Conservation (phyloP, 2,329 filamentous ascomycete species). For the Fusarium begoniae region DNA sequence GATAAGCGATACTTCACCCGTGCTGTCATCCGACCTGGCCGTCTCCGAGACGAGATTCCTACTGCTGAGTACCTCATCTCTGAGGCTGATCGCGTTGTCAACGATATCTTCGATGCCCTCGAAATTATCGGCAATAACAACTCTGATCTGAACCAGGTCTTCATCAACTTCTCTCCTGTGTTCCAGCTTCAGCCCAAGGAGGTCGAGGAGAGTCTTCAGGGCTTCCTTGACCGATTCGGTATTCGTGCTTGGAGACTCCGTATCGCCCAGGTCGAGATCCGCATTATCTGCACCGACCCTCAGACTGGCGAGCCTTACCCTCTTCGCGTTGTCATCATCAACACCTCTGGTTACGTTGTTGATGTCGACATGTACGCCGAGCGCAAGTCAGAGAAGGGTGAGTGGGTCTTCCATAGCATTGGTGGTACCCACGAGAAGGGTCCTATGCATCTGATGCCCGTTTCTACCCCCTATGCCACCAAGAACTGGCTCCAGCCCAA, state of each 20-base stretch:
- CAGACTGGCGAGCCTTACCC: conserved; percentile 85
- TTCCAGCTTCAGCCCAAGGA: conserved; percentile 91
- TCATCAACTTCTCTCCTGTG: conserved; percentile 98
- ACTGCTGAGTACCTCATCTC: conserved; percentile 99
- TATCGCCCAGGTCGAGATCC: conserved; percentile 96
- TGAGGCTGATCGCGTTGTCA: conserved; percentile 95
- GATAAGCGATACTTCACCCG: conserved; percentile 99
- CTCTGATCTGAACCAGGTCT: conserved; percentile 99
- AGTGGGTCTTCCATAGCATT: conserved; percentile 99
- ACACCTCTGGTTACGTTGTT: conserved; percentile 97
- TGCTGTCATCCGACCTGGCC: conserved; percentile 91
- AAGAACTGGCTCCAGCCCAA: conserved; percentile 99
- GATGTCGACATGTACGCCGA: conserved; percentile 98
- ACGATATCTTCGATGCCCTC: conserved; percentile 94
- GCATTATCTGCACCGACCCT: conserved; percentile 96
- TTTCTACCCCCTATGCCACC: conserved; percentile 92
- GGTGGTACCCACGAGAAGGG: conserved; percentile 95
- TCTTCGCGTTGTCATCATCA: conserved; percentile 94
- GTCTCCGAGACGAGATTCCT: conserved; percentile 95
- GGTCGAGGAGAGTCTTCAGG: conserved; percentile 91
- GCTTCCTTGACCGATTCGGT: conserved; percentile 96
- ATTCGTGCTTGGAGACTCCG: conserved; percentile 95
- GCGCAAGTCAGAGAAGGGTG: conserved; percentile 96
- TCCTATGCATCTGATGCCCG: conserved; percentile 90
- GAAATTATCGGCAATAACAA: conserved; percentile 99